These are phyloP conservation scores for Paraphaeosphaeria minitans DNA, from an alignment of 2,329 filamentous ascomycete genomes.

Conservation along the genomic window DNA sequence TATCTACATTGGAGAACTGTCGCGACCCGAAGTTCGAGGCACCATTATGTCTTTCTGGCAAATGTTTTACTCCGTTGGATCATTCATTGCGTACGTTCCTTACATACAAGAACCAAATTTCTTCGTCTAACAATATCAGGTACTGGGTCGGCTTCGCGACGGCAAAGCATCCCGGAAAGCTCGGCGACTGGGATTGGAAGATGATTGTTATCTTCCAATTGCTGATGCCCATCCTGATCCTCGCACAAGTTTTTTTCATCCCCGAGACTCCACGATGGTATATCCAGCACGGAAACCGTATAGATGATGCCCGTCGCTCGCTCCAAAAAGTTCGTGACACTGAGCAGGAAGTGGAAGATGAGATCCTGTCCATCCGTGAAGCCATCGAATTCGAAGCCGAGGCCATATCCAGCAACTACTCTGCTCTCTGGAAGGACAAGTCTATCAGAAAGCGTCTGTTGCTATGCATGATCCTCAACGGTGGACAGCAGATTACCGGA, in stretches of 20 bases:
- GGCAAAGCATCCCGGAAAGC: slow-evolving; percentile 57
- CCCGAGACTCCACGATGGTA: slow-evolving; percentile 73
- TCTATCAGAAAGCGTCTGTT: slow-evolving; percentile 70
- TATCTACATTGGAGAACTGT: slow-evolving; percentile 73
- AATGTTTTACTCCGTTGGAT: slow-evolving; percentile 68
- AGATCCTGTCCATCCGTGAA: slow-evolving; percentile 67
- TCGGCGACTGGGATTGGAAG: slow-evolving; percentile 76
- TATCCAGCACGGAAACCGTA: slow-evolving; percentile 64
- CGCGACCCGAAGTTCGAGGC: slow-evolving; percentile 67
- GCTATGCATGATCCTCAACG: slow-evolving; percentile 70
- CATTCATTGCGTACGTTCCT: slow-evolving; percentile 60
- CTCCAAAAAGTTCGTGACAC: slow-evolving; percentile 67
- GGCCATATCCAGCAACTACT: slow-evolving; percentile 66
- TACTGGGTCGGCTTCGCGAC: slow-evolving; percentile 71
- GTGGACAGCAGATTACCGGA: slow-evolving; percentile 73
- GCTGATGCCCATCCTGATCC: slow-evolving; percentile 67
- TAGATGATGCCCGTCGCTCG: slow-evolving; percentile 64
- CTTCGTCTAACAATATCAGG: slow-evolving; percentile 4
- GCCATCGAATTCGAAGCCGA: slow-evolving; percentile 75
- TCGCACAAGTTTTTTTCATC: slow-evolving; percentile 64
- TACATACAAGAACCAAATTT: not conserved
- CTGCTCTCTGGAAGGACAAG: slow-evolving; percentile 71
- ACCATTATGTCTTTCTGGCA: slow-evolving; percentile 74
- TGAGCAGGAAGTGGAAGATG: slow-evolving; percentile 69
- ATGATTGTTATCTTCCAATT: slow-evolving; percentile 76